These are phyloP conservation scores for Phoma sp. DNA, from an alignment of 2,329 filamentous ascomycete species.

Conservation along the genomic window DNA sequence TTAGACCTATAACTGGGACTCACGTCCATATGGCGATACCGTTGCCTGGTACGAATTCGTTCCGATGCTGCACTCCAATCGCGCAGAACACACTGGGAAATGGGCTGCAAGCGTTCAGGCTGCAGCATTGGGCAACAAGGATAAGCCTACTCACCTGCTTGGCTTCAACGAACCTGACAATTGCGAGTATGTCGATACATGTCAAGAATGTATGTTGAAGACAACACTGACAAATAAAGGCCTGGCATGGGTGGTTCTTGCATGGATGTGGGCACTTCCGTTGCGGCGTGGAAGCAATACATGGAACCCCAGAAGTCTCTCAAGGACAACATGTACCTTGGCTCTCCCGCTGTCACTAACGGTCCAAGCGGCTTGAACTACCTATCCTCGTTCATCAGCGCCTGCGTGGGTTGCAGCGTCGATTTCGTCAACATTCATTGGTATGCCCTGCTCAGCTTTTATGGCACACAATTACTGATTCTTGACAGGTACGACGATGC, in stretches of 20 bases:
- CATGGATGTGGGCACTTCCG: conserved; percentile 26
- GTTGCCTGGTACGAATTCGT: conserved; percentile 62
- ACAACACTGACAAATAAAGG: background rate
- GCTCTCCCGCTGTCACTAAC: conserved; percentile 43
- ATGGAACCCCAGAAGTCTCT: conserved; percentile 27
- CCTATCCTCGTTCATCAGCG: conserved; percentile 35
- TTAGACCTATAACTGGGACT: conserved; percentile 71
- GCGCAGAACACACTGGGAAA: conserved; percentile 16
- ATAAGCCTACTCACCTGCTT: conserved; percentile 30
- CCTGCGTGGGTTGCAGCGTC: conserved; percentile 40
- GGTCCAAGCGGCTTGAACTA: conserved; percentile 33
- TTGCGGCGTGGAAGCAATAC: conserved; percentile 24
- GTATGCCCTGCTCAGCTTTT: conserved; percentile 7
- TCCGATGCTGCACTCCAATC: conserved; percentile 56
- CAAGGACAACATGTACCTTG: conserved; percentile 35
- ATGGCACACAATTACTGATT: background rate
- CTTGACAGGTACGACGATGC: conserved; percentile 31
- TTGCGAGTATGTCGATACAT: conserved; percentile 26
- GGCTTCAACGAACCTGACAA: conserved; percentile 48
- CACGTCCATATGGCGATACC: conserved; percentile 43
- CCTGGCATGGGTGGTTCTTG: conserved; percentile 30
- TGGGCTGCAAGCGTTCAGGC: conserved; percentile 30
- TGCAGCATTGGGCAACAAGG: conserved; percentile 1
- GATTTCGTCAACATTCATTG: conserved; percentile 48
- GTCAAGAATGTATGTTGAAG: too few relatives aligned